These are phyloP conservation scores for Pseudozyma sp. DNA, from an alignment of 1,284 basidiomycete genomes.

Conservation along the genomic window DNA sequence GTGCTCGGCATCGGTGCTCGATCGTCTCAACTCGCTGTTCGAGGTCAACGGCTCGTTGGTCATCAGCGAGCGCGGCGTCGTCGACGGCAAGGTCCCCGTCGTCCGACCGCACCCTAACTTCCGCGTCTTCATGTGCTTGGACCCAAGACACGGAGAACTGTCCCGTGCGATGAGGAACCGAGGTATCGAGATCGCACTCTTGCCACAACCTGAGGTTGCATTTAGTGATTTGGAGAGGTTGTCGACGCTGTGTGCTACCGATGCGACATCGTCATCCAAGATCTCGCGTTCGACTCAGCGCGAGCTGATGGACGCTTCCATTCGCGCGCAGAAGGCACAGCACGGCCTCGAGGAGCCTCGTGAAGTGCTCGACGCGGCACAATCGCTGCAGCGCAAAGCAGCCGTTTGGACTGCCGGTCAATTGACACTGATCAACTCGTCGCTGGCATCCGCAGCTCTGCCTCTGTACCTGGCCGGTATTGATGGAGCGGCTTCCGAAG, in stretches of 20 bases:
- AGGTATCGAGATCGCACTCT: constrained; percentile 81
- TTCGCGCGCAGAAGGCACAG: constrained; percentile 20
- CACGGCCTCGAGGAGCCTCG: constrained; percentile 18
- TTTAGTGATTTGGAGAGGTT: constrained; percentile 35
- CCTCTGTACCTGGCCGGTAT: constrained; percentile 18
- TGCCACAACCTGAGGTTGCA: constrained; percentile 15
- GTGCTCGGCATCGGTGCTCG: constrained; percentile 93
- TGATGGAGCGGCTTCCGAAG: constrained; percentile 12
- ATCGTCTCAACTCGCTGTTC: constrained; percentile 95
- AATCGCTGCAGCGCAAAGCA: constrained; percentile 8
- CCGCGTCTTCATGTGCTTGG: constrained; percentile 92
- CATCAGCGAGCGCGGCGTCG: constrained; percentile 88
- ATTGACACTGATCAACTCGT: constrained; percentile 27
- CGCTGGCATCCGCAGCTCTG: constrained; percentile 22
- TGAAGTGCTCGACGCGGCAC: background rate
- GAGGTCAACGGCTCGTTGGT: constrained; percentile 84
- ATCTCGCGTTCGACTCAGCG: constrained; percentile 11
- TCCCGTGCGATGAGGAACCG: constrained; percentile 99
- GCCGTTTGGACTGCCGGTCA: constrained; percentile 29
- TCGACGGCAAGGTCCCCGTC: constrained; percentile 80
- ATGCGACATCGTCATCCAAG: background rate
- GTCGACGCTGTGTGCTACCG: constrained; percentile 16
- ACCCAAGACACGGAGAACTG: constrained; percentile 90
- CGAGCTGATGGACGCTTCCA: constrained; percentile 33
- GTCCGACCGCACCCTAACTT: constrained; percentile 88